Base-by-base conservation (phyloP, 305 asterid species). In the Solanum hybrid region DNA sequence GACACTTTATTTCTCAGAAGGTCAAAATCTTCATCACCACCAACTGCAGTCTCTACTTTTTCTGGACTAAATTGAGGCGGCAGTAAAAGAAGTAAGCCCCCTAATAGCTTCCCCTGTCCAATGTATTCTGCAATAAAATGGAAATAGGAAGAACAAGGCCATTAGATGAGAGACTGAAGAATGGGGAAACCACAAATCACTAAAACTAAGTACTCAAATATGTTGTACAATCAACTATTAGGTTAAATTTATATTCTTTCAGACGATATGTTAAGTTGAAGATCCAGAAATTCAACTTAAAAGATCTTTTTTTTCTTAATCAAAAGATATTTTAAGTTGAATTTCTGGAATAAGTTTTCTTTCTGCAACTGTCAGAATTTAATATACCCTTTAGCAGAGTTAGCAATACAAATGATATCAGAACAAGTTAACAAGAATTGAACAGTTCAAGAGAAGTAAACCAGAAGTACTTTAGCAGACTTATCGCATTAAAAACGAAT, bases 1-100 rank as follows among this genome's bases (percentile, higher is more conserved):
- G 79, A 86, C 89, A 97, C 91, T 74, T 90, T 91, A 67, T 93
- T 94, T 91, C 93, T 93, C 86, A 91, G 33, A 67, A 81, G 89
- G 89, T 87, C 96, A 75, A 93, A 89, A 93, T 81, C 92, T 61
- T 81, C 87, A 91, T 90, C 95, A 86, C 91, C 90, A 86, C 90
- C 94, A 91, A 51, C 94, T 64, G 74, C 91, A 57, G 84, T 84
- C 37, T 93, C 96, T 8, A 78, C 74, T 90, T 93, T 88, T 87
- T 93, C 92, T 78, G 97, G 96, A 90, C 92, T 94, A 89, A 96
- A 94, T 40, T 93, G 91, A 35, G 93, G 94, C 89, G 99, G 99
- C 89, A 97, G 96, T 91, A 97, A 92, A 91, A 97, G 94, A 89
- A 97, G 94, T 88, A 97, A 91, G 87, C 99, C 99, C 46, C 99